These are phyloP conservation scores for Arthroderma sp. DNA, from an alignment of 2,329 filamentous ascomycete species.

Conservation along the genomic window DNA sequence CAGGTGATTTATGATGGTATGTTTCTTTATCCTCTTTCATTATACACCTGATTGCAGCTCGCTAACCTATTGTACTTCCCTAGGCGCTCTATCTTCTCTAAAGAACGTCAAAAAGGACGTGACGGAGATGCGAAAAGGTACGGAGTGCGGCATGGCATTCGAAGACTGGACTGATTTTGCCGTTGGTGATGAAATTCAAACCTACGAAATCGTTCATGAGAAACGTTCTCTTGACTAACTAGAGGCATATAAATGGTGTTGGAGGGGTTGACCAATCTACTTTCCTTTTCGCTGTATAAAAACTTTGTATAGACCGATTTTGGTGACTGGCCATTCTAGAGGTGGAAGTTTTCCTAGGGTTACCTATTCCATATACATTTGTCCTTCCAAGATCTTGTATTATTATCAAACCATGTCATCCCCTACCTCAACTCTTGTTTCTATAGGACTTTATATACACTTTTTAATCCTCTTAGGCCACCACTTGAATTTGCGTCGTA, in stretches of 20 bases:
- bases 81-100: slow-evolving; percentile 67
- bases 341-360: not conserved
- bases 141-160: slow-evolving; percentile 87
- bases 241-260: slow-evolving; percentile 13
- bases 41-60: not conserved
- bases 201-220: slow-evolving; percentile 67
- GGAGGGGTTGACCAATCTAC: slow-evolving; percentile 4
- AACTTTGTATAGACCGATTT: not conserved
- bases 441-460: not conserved
- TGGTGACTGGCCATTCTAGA: not conserved
- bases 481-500: not conserved
- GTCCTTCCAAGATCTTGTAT: not conserved
- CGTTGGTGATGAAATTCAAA: slow-evolving; percentile 75
- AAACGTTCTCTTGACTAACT: slow-evolving; percentile 42
- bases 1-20: slow-evolving; percentile 70
- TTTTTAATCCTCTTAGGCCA: not conserved
- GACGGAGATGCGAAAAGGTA: slow-evolving; percentile 75
- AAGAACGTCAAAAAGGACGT: slow-evolving; percentile 92
- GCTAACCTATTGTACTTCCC: slow-evolving; percentile 2
- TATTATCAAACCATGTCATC: not conserved
- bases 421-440: not conserved
- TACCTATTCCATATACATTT: not conserved
- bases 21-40: slow-evolving; percentile 25
- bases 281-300: slow-evolving; percentile 1
- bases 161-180: slow-evolving; percentile 65